Evolutionary conservation across 139 green algal species (phyloP).

Genomic region (Coccomyxa sp.): DNA sequence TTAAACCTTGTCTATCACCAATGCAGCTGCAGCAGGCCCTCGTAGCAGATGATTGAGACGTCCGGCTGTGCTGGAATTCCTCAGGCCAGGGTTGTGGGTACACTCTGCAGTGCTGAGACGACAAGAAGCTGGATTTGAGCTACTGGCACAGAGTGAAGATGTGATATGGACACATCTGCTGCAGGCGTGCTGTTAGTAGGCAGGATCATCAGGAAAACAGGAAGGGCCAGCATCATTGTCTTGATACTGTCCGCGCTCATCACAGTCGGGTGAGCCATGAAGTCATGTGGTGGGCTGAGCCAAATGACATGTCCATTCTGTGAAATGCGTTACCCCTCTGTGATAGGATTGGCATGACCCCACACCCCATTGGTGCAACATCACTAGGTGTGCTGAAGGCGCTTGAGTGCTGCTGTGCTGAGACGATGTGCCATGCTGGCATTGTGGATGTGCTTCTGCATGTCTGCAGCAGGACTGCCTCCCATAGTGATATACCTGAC

Average conservation of each 20-base stretch:
- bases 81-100: too few relatives aligned
- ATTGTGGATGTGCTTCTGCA: neutral
- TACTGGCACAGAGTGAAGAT: too few relatives aligned
- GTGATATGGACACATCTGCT: neutral
- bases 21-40: neutral
- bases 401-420: neutral
- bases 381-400: slow-evolving; percentile 2
- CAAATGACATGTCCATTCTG: neutral
- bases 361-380: neutral
- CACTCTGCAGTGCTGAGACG: too few relatives aligned
- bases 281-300: neutral
- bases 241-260: slow-evolving; percentile 17
- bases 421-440: too few relatives aligned
- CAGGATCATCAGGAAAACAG: neutral
- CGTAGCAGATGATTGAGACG: neutral
- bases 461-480: neutral
- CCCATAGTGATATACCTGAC: too few relatives aligned
- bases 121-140: too few relatives aligned
- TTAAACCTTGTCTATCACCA: neutral
- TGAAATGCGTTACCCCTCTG: neutral
- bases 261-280: neutral
- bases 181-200: slow-evolving; percentile 16
- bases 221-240: slow-evolving; percentile 16
- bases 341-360: neutral
- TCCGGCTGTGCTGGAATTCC: too few relatives aligned